phyloP scores from a whole-genome alignment of 371 early-diverging fungal genomes.

The Saksenaea oblongispora region DNA sequence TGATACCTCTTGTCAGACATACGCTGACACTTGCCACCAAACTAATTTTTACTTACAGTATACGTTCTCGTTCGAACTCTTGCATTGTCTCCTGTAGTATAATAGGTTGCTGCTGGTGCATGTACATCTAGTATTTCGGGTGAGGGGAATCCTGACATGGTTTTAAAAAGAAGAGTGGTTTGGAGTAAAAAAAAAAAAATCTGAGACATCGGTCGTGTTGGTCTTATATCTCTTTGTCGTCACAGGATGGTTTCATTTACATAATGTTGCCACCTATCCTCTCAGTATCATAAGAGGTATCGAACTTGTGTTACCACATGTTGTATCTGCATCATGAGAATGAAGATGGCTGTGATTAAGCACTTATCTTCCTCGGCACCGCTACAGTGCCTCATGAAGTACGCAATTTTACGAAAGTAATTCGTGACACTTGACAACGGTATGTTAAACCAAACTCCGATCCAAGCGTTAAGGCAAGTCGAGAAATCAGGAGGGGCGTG shows the following conservation, averaged over 20 bases:
- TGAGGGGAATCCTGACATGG: conserved; percentile 15
- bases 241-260: neutral
- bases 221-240: neutral
- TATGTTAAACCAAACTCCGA: no score
- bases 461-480: no score
- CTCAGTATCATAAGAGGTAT: no score
- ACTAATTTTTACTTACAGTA: conserved; percentile 18
- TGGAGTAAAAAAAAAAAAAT: conserved; percentile 10
- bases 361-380: no score
- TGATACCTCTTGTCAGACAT: conserved; percentile 1
- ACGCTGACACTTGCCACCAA: neutral
- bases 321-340: no score
- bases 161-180: neutral
- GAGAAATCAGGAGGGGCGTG: no score
- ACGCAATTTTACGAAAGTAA: no score
- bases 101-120: conserved; percentile 52
- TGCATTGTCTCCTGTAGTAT: conserved; percentile 50
- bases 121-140: conserved; percentile 33
- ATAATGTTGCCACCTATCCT: no score
- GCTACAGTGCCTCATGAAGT: no score
- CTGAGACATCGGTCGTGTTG: neutral
- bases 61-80: conserved; percentile 28
- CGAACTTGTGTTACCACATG: no score
- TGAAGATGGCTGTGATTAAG: no score
- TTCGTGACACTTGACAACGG: no score